These are phyloP conservation scores for Gossypium anomalum DNA, from an alignment of 345 rosid species.

Conservation along the genomic window DNA sequence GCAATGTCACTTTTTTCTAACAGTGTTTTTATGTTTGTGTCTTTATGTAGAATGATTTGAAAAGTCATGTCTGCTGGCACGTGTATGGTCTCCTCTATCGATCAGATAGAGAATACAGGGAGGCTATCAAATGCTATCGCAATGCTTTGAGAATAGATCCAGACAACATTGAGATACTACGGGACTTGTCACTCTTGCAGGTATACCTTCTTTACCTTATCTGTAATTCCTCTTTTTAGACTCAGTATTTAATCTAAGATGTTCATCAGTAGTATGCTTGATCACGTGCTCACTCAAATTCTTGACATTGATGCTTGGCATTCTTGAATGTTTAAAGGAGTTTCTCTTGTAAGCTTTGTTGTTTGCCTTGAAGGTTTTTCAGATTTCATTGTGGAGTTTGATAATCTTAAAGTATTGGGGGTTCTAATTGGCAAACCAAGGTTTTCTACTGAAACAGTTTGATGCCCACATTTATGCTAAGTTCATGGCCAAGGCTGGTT, in stretches of 20 bases:
- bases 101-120: conserved; percentile 97
- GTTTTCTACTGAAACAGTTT: background rate
- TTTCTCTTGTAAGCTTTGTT: background rate
- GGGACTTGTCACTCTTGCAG: conserved; percentile 96
- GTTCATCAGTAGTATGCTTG: background rate
- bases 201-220: conserved; percentile 27
- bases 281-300: background rate
- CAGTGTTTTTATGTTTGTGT: conserved; percentile 12
- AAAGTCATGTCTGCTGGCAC: conserved; percentile 99
- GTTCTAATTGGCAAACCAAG: background rate
- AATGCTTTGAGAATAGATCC: conserved; percentile 94
- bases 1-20: conserved; percentile 10
- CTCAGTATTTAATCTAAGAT: background rate
- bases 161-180: conserved; percentile 91
- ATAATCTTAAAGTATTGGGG: background rate
- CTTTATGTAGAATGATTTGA: conserved; percentile 84
- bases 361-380: background rate
- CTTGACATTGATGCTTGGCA: background rate
- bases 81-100: conserved; percentile 97
- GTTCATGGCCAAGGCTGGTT: background rate
- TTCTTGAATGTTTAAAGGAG: background rate
- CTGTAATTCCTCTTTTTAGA: background rate
- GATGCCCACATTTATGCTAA: background rate
- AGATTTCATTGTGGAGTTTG: background rate
- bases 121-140: conserved; percentile 97